These are phyloP conservation scores for Claviceps sorghi DNA, from an alignment of 2,329 filamentous ascomycete genomes.

Conservation along the genomic window DNA sequence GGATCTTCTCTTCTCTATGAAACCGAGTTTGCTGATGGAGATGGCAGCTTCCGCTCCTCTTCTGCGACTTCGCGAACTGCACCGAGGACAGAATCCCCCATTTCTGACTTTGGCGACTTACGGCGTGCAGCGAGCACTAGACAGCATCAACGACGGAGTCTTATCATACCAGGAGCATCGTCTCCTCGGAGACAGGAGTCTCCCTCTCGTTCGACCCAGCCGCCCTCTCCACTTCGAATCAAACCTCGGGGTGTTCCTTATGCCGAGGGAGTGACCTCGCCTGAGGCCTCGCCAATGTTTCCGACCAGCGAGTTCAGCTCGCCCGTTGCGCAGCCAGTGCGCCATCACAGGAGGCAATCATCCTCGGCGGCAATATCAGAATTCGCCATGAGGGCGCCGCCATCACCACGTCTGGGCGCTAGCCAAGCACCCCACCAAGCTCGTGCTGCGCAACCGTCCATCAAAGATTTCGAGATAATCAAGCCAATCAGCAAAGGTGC, in stretches of 20 bases:
- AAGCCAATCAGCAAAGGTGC: conserved; percentile 98
- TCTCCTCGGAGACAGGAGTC: conserved; percentile 81
- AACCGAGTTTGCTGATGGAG: conserved; percentile 72
- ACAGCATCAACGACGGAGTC: conserved; percentile 73
- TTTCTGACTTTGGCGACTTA: conserved; percentile 68
- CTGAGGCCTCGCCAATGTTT: conserved; percentile 78
- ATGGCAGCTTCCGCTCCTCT: conserved; percentile 71
- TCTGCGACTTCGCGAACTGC: conserved; percentile 55
- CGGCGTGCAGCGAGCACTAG: conserved; percentile 63
- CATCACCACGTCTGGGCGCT: conserved; percentile 69
- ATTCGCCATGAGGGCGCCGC: conserved; percentile 49
- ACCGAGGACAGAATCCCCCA: conserved; percentile 72
- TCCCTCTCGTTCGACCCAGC: conserved; percentile 62
- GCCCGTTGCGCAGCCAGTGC: conserved; percentile 43
- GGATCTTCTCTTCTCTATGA: conserved; percentile 62
- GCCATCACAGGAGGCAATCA: conserved; percentile 77
- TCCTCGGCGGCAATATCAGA: conserved; percentile 79
- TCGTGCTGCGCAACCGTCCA: conserved; percentile 80
- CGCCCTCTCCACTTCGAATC: conserved; percentile 76
- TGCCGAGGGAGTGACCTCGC: conserved; percentile 58
- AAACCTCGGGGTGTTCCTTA: conserved; percentile 57
- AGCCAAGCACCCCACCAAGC: conserved; percentile 69
- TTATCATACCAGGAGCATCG: conserved; percentile 64
- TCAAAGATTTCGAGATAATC: conserved; percentile 98
- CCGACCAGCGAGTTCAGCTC: conserved; percentile 70